Conservation (phyloP, 176 grass and related monocot species). For the Musa itinerans region DNA sequence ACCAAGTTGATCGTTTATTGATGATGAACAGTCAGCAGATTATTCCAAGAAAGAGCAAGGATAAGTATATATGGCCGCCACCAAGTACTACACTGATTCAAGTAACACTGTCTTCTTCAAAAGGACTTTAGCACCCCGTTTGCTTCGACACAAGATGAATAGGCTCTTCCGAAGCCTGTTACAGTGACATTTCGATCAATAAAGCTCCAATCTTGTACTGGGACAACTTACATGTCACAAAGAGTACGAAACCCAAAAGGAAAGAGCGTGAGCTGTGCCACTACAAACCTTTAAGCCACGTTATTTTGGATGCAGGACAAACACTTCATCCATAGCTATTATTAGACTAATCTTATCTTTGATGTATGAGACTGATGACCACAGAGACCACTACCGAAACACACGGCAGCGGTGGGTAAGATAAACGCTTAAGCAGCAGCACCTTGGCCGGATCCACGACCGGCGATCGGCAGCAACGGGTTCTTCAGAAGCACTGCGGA, state of each 20-base stretch:
- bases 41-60: neutral
- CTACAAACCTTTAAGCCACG: neutral
- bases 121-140: too few species aligned
- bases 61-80: neutral
- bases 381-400: neutral
- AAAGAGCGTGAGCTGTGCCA: neutral
- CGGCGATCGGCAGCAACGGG: neutral
- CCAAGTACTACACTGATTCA: neutral
- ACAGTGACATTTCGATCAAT: too few species aligned
- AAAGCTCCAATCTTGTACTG: too few species aligned
- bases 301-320: neutral
- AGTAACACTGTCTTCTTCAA: neutral
- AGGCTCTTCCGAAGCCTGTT: too few species aligned
- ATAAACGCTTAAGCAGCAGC: neutral
- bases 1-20: too few species aligned
- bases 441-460: neutral
- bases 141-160: too few species aligned
- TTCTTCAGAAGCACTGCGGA: neutral
- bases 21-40: too few species aligned
- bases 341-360: too few species aligned
- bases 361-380: too few species aligned
- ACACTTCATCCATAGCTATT: too few species aligned
- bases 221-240: too few species aligned
- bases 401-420: neutral
- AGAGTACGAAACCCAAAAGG: neutral